phyloP scores from a whole-genome alignment of 176 grass and related monocot species.

The Chloris gayana region DNA sequence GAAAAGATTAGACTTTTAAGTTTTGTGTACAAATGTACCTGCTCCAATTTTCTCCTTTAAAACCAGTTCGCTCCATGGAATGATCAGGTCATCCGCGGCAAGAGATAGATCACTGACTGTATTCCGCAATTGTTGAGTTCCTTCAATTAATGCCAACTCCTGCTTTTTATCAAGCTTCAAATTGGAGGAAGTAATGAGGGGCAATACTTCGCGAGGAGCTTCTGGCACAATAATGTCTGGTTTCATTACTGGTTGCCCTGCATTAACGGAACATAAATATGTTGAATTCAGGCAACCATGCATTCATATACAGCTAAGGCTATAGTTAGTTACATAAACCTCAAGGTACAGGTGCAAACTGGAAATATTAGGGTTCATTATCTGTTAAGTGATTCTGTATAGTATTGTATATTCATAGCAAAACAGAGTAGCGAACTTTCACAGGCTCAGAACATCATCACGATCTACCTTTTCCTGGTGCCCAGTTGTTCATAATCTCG shows the following conservation, averaged over 20 bases:
- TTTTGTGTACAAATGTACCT: conserved; percentile 53
- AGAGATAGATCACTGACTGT: conserved; percentile 60
- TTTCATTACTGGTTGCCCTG: conserved; percentile 39
- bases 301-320: not conserved
- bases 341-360: conserved; percentile 25
- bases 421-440: not conserved
- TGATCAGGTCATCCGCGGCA: conserved; percentile 73
- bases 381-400: not conserved
- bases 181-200: conserved; percentile 60
- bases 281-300: conserved; percentile 31
- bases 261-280: conserved; percentile 37
- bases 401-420: not conserved
- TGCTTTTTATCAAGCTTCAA: conserved; percentile 68
- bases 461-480: conserved; percentile 43
- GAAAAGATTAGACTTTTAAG: not conserved
- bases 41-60: conserved; percentile 97
- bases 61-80: conserved; percentile 91
- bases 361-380: conserved; percentile 10
- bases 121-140: conserved; percentile 41
- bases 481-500: conserved; percentile 33
- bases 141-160: conserved; percentile 60
- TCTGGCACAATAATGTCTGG: conserved; percentile 40
- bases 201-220: conserved; percentile 48
- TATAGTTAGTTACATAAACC: not conserved
- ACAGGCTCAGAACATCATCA: not conserved